phyloP scores from a whole-genome alignment of 1,284 basidiomycete genomes.

The Trametes versicolor region DNA sequence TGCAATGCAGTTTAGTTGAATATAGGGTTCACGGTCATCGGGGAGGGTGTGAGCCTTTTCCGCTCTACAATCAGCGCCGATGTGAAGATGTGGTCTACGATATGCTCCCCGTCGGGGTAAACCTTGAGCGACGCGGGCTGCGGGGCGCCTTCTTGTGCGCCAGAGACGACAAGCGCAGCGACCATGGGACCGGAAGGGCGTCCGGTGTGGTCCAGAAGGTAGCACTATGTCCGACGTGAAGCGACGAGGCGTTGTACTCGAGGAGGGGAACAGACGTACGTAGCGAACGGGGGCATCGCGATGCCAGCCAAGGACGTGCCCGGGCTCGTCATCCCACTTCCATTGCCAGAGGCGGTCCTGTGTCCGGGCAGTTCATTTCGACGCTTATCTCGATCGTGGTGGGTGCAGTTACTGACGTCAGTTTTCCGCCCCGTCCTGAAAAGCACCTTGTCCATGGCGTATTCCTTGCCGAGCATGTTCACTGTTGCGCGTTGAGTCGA shows the following conservation, averaged over 20 bases:
- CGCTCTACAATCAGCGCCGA: constrained; percentile 42
- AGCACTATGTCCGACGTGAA: constrained; percentile 33
- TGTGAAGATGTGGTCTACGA: constrained; percentile 40
- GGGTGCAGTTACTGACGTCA: constrained; percentile 31
- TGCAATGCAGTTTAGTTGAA: constrained; percentile 25
- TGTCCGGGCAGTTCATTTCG: neutral
- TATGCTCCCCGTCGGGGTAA: constrained; percentile 36
- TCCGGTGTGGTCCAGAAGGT: constrained; percentile 25
- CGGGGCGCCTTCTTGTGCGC: constrained; percentile 25
- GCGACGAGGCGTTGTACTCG: neutral
- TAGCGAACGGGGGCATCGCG: constrained; percentile 41
- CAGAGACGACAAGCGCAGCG: constrained; percentile 32
- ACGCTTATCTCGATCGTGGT: neutral
- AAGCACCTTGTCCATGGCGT: constrained; percentile 37
- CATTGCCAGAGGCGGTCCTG: constrained; percentile 41
- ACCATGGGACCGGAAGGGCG: constrained; percentile 31
- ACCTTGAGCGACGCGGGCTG: constrained; percentile 37
- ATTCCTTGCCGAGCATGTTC: constrained; percentile 37
- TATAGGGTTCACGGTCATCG: constrained; percentile 24
- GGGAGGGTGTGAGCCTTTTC: constrained; percentile 37
- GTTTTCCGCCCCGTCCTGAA: constrained; percentile 31
- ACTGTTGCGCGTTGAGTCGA: constrained; percentile 37
- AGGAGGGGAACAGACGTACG: constrained; percentile 25
- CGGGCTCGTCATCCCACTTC: constrained; percentile 36
- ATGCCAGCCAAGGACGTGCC: constrained; percentile 37